Percentiles rank a stretch among this genome's conserved stretches.
Evolutionary conservation across 2,329 filamentous ascomycete genomes (phyloP).

Genomic region (Colletotrichum sp.): DNA sequence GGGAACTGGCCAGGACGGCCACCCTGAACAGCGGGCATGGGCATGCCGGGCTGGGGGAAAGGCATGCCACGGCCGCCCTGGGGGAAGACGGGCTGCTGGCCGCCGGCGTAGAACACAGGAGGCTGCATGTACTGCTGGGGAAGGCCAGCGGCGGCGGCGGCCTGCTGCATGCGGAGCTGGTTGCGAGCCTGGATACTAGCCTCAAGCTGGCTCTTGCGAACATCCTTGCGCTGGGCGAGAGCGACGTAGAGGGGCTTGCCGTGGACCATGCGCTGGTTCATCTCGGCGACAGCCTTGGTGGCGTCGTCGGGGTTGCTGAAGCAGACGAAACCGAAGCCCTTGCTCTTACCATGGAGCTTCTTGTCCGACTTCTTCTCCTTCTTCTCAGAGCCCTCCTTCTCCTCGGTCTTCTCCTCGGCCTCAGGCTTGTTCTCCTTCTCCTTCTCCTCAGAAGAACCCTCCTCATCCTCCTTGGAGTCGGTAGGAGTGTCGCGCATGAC

Average conservation of each 20-base stretch:
- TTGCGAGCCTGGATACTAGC: slow-evolving; percentile 99
- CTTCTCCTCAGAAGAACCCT: slow-evolving; percentile 57
- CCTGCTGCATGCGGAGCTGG: slow-evolving; percentile 98
- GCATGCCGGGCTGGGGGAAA: slow-evolving; percentile 69
- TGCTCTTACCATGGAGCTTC: slow-evolving; percentile 89
- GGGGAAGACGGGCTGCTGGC: slow-evolving; percentile 75
- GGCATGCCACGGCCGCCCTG: slow-evolving; percentile 70
- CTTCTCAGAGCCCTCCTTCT: slow-evolving; percentile 57
- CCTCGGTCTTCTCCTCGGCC: slow-evolving; percentile 43
- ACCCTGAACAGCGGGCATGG: slow-evolving; percentile 74
- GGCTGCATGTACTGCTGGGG: slow-evolving; percentile 87
- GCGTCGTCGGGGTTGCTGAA: slow-evolving; percentile 99
- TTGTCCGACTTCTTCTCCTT: slow-evolving; percentile 66
- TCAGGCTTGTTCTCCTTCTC: slow-evolving; percentile 56
- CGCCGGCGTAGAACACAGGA: slow-evolving; percentile 89
- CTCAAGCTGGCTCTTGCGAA: slow-evolving; percentile 98
- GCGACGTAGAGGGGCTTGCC: slow-evolving; percentile 98
- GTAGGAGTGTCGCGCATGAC: slow-evolving; percentile 88
- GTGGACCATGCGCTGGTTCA: slow-evolving; percentile 99
- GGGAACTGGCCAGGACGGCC: slow-evolving; percentile 88
- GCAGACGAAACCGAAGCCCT: slow-evolving; percentile 99
- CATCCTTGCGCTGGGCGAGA: slow-evolving; percentile 98
- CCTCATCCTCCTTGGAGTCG: slow-evolving; percentile 61
- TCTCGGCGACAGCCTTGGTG: slow-evolving; percentile 98
- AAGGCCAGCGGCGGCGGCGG: slow-evolving; percentile 88